phyloP scores from a whole-genome alignment of 2,329 filamentous ascomycete species.

The Aspergillus pseudonomiae region DNA sequence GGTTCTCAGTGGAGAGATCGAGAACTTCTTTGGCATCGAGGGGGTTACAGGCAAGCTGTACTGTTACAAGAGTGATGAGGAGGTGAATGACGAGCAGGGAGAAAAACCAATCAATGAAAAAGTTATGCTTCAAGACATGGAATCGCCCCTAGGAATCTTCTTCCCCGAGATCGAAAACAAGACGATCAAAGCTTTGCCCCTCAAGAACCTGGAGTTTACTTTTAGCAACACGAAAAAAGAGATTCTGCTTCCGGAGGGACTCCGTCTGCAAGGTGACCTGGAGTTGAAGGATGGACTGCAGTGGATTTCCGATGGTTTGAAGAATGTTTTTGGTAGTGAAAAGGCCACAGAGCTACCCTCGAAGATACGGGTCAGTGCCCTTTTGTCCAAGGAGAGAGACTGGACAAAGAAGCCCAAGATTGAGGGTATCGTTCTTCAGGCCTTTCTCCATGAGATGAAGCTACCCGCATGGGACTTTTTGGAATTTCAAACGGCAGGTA shows the following conservation, averaged over 20 bases:
- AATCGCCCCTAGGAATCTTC: neutral
- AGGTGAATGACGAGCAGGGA: neutral
- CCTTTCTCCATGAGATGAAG: neutral
- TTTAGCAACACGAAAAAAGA: neutral
- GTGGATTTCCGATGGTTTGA: neutral
- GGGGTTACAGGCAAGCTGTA: neutral
- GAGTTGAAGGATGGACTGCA: neutral
- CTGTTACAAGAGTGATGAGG: neutral
- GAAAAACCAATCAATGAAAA: neutral
- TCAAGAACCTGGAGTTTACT: neutral
- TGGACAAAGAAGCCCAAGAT: neutral
- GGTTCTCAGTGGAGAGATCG: neutral
- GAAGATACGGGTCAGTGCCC: neutral
- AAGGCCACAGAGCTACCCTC: neutral
- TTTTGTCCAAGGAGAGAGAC: neutral
- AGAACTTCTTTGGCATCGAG: neutral
- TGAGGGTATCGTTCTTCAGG: neutral
- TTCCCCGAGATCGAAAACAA: neutral
- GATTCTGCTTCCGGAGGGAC: neutral
- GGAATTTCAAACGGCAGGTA: neutral
- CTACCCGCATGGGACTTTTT: neutral
- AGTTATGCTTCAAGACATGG: neutral
- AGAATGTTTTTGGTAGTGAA: neutral
- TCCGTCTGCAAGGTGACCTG: neutral
- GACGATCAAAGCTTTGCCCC: neutral